Base-by-base conservation (phyloP, 225 moss, liverwort and hornwort species). In the Polytrichum commune region DNA sequence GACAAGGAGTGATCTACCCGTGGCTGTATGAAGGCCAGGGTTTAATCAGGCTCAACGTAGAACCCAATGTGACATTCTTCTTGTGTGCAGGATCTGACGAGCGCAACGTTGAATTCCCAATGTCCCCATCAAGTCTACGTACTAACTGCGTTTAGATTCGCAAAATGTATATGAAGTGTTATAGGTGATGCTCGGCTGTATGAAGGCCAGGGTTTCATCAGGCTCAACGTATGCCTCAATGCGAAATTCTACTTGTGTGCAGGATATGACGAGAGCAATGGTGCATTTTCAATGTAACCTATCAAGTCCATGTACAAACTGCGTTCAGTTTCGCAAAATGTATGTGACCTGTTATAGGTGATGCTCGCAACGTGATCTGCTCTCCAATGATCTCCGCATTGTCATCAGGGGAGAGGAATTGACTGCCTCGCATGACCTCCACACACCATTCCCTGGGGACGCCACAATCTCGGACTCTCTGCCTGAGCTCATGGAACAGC, bases 381-480 rank as follows among this genome's bases (percentile, higher is more conserved):
- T 80, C 77, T 1, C 78, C 71, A 56, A 23, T 55, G 61, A 83
- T 76, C 67, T 83, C 75, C 29, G 71, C n/a, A 60, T 86, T 86
- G 66, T 83, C 65, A 23, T 80, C 30, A 53, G 19, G 73, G 1
- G 73, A 76, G 32, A 80, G 32, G 38, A 80, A 78, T 5, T 76
- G 64, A 54, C 76, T 73, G 56, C 38, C 27, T 5, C 19, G 77
- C 80, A 76, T 80, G 18, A 80, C 73, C 56, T 84, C 83, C 27
- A 81, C 8, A 29, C 72, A 84, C 63, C 64, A 74, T 60, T 79
- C 64, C 55, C 69, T 33, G 0, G 66, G 76, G 0, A 74, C 19
- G 8, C 64, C 76, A 64, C 78, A 76, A 63, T 87, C 64, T 57
- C 33, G 55, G 30, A 81, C 74, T 78, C 74, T 76, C 63, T 74